Evolutionary conservation across 1,139 yeast species (phyloP), one percentile per base, ranked within the genome.

Genomic region (Casaregolazyma lundiana): DNA sequence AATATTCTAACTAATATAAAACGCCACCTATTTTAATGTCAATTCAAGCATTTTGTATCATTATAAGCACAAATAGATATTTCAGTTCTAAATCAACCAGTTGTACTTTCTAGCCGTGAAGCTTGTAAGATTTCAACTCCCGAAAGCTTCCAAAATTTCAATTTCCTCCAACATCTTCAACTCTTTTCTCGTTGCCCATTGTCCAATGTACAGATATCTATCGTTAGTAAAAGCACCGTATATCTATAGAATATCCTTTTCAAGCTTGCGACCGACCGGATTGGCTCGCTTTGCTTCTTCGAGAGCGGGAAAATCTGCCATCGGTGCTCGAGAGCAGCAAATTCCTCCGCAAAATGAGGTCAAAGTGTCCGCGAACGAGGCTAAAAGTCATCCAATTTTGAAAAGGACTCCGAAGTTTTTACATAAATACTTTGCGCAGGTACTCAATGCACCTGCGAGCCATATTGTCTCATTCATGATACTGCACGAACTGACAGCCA

Each of bases 401-500:
- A 40, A 40, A 24, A 19, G 43, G 15, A 22, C 66, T 32, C 85
- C 86, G 22, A 67, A 62, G 44, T 71, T 75, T 48, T 66, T 80
- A 49, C 71, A 72, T 17, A 76, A 75, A 3, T 78, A 77, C 54
- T 74, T 81, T 3, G 61, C 64, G 18, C 68, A 71, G 46, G 75
- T 80, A 57, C 65, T 73, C 39, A 63, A 71, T 43, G 85, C 89
- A 0, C 89, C 95, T 1, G 68, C 82, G 5, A 73, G 87, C 1
- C 84, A 84, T 54, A 72, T 83, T n/a, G 73, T 85, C 0, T 75
- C 95, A 2, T 87, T 90, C 57, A 63, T 86, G 8, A 66, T 89
- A 1, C 70, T 90, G n/a, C 97, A 90, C 60, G 97, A 90, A 62
- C 57, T 87, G 38, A 77, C 96, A 0, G 96, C 97, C 1, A 74